Evolutionary conservation across 2,329 filamentous ascomycete species (phyloP).

Genomic region (Neopestalotiopsis clavispora): DNA sequence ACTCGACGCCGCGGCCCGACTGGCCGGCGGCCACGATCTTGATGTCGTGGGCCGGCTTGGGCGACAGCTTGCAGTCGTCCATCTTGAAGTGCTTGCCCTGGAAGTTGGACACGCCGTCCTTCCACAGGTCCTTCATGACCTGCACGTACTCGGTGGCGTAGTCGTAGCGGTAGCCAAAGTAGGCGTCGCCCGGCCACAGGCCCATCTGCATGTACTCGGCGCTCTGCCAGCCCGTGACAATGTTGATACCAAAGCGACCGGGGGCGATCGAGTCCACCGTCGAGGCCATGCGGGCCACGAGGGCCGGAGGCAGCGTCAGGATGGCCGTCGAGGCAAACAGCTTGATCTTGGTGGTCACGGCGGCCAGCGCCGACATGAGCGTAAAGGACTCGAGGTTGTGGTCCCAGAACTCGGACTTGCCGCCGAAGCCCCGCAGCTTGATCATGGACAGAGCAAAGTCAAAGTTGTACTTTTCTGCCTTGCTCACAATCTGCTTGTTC

Average conservation of each 20-base stretch:
- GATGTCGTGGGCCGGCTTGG: slow-evolving; percentile 26
- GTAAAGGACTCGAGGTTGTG: slow-evolving; percentile 40
- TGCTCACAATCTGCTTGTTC: slow-evolving; percentile 35
- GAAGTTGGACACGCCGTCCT: slow-evolving; percentile 35
- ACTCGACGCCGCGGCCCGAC: slow-evolving; percentile 37
- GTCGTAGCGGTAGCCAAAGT: slow-evolving; percentile 37
- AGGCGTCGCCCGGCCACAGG: slow-evolving; percentile 36
- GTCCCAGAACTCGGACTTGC: slow-evolving; percentile 39
- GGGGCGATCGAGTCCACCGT: slow-evolving; percentile 38
- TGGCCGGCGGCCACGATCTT: slow-evolving; percentile 39
- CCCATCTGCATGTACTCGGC: slow-evolving; percentile 39
- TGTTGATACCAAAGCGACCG: slow-evolving; percentile 38
- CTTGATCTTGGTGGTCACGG: slow-evolving; percentile 38
- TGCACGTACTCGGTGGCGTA: slow-evolving; percentile 39
- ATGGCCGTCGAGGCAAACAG: slow-evolving; percentile 37
- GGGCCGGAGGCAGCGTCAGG: slow-evolving; percentile 35
- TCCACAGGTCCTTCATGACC: slow-evolving; percentile 39
- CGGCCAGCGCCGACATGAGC: slow-evolving; percentile 37
- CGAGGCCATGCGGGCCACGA: slow-evolving; percentile 36
- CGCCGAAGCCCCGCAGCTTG: slow-evolving; percentile 37
- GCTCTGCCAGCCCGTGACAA: slow-evolving; percentile 39
- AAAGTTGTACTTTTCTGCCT: slow-evolving; percentile 34
- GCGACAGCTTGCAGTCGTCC: slow-evolving; percentile 38
- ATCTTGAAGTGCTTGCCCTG: slow-evolving; percentile 39
- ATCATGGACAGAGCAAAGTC: slow-evolving; percentile 39